Base-by-base conservation (phyloP, 116 monocot species). In the Papilionanthe hybrid region DNA sequence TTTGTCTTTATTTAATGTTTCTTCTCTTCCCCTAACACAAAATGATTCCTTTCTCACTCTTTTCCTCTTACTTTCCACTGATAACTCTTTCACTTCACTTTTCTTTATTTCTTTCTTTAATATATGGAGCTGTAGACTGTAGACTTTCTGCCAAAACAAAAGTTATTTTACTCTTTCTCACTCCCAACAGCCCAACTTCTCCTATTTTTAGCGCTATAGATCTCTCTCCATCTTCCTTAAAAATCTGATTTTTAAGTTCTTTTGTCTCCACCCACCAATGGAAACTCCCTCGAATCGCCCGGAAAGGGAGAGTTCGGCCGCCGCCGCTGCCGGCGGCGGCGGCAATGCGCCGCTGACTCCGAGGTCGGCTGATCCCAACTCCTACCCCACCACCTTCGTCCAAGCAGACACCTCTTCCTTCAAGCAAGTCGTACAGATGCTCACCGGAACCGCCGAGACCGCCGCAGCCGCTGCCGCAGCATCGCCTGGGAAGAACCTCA, bases 391-490 rank as follows among this genome's bases (percentile, higher is more conserved):
- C 25, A 82, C 82, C 71, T 82, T 82, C 72, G 78, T 82, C 42
- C 82, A 77, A 20, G 82, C 82, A 1, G 77, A 82, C 82, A 55
- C 82, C 69, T 42, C 77, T 77, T 82, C 82, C 72, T 82, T 82
- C 82, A 82, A 82, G 43, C 82, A 82, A 44, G 77, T 82, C 22
- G 82, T 82, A 42, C 82, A 82, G 68, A 77, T 82, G 55, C 78
- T 82, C 56, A 82, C 82, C 42, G 82, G 82, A 27, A 50, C 82
- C 0, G 55, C 77, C 17, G 82, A 82, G 19, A 82, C 82, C 4
- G 82, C 82, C 17, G 77, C 77, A 42, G 77, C 82, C 17, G 82
- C 82, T 5, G 55, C 77, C 13, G 22, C 29, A 15, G 49, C 30
- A 28, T 49, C 75, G 1, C 44, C 48, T 22, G 75, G 8, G 48